phyloP scores from a whole-genome alignment of 305 asterid species.

The Solanum hybrid region DNA sequence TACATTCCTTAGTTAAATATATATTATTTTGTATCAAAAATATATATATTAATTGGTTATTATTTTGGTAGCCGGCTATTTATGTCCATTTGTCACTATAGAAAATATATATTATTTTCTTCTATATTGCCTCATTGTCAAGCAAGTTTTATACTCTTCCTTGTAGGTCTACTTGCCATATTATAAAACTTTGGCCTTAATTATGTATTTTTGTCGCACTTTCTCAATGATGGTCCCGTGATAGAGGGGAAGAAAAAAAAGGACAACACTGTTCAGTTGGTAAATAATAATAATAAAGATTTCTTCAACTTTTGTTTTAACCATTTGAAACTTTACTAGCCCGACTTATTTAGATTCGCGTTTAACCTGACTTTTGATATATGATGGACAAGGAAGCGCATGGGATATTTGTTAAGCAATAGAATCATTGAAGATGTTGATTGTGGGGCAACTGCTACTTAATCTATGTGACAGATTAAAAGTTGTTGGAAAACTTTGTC shows the following conservation, averaged over 20 bases:
- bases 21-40: background rate
- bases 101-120: background rate
- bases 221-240: background rate
- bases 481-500: background rate
- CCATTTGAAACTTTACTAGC: background rate
- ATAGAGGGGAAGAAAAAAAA: background rate
- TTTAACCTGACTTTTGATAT: background rate
- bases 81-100: background rate
- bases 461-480: background rate
- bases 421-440: slow-evolving; percentile 15
- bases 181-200: slow-evolving; percentile 1
- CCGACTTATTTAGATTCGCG: background rate
- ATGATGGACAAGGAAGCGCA: slow-evolving; percentile 3
- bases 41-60: background rate
- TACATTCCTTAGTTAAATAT: background rate
- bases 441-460: background rate
- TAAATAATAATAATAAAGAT: background rate
- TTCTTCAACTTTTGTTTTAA: background rate
- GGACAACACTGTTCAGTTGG: background rate
- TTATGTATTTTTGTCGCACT: background rate
- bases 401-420: background rate
- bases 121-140: background rate
- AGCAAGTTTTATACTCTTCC: background rate
- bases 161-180: slow-evolving; percentile 7
- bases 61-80: background rate